A percentile compares a stretch with the other conserved stretches of the same genome.
These are phyloP conservation scores for Trypanosoma boissoni DNA, from an alignment of 208 protist genomes.

Conservation along the genomic window DNA sequence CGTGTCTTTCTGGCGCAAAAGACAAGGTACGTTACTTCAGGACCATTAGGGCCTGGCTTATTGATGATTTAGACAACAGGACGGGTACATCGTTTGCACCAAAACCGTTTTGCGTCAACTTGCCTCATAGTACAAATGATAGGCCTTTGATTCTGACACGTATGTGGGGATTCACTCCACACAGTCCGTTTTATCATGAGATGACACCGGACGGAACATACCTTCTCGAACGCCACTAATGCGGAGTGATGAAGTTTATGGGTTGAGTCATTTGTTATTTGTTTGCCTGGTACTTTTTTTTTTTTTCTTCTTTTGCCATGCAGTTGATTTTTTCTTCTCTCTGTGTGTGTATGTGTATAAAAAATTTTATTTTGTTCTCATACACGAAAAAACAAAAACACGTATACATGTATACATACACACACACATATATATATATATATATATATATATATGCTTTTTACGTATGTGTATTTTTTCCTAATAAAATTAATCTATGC, in stretches of 20 bases:
- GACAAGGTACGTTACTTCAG: slow-evolving; percentile 28
- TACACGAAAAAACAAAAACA: too few species aligned
- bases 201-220: slow-evolving; percentile 15
- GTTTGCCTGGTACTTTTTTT: neutral
- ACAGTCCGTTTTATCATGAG: slow-evolving; percentile 19
- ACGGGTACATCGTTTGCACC: slow-evolving; percentile 21
- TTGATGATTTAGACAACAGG: slow-evolving; percentile 25
- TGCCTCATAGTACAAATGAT: slow-evolving; percentile 1
- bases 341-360: neutral
- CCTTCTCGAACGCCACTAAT: slow-evolving; percentile 20
- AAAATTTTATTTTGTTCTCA: neutral
- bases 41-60: slow-evolving; percentile 32
- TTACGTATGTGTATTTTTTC: too few species aligned
- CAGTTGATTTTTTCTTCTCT: neutral
- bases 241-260: neutral
- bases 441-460: too few species aligned
- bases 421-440: too few species aligned
- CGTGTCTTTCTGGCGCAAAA: slow-evolving; percentile 28
- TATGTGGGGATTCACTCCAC: slow-evolving; percentile 12
- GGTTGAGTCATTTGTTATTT: neutral
- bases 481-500: too few species aligned
- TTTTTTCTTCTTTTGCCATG: neutral
- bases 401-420: too few species aligned
- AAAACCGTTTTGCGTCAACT: slow-evolving; percentile 16
- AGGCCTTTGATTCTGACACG: neutral